A percentile compares a stretch with the other conserved stretches of the same genome.
These are phyloP conservation scores for Artemisia argyi DNA, from an alignment of 129 eudicot genomes.

Conservation along the genomic window DNA sequence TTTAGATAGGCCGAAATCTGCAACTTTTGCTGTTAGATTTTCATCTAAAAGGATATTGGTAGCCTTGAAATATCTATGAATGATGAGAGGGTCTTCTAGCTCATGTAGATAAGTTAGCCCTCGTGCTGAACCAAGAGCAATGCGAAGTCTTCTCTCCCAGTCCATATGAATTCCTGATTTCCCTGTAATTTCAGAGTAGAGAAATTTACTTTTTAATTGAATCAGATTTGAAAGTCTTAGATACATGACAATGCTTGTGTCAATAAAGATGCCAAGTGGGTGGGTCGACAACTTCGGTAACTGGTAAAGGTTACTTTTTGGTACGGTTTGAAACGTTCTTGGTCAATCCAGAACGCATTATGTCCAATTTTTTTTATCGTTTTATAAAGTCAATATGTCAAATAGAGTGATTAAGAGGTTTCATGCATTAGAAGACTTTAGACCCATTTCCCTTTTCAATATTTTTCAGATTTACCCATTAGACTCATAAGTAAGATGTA, in stretches of 20 bases:
- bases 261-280: no score
- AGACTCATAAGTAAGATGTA: no score
- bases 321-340: no score
- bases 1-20: slow-evolving; percentile 92
- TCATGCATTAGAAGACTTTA: no score
- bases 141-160: slow-evolving; percentile 84
- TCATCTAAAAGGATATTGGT: slow-evolving; percentile 90
- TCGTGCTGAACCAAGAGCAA: slow-evolving; percentile 93
- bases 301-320: no score
- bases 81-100: slow-evolving; percentile 92
- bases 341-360: no score
- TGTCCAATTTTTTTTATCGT: no score
- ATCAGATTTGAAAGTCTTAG: not conserved
- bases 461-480: no score
- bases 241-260: not conserved
- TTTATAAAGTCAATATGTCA: no score
- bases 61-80: slow-evolving; percentile 88
- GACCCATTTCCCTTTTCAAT: no score
- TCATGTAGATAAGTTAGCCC: slow-evolving; percentile 93
- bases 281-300: no score
- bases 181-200: slow-evolving; percentile 41
- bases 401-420: no score
- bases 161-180: slow-evolving; percentile 76
- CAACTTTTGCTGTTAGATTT: slow-evolving; percentile 88
- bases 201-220: not conserved